phyloP scores from a whole-genome alignment of 257 asterid genomes.

The Petunia axillaris region DNA sequence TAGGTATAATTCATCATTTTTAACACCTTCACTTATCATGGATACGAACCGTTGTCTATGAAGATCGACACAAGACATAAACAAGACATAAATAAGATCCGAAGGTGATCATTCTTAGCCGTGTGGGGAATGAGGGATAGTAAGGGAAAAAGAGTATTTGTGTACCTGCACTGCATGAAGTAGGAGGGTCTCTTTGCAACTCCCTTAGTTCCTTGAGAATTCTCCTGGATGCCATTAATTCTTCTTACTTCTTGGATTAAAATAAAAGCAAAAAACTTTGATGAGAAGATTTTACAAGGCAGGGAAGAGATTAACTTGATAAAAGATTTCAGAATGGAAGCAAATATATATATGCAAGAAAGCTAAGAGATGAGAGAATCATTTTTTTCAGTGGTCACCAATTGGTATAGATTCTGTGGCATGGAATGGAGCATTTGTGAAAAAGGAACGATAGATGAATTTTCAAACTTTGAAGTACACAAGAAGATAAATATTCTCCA shows the following conservation, averaged over 20 bases:
- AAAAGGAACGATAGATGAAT: constrained; percentile 5
- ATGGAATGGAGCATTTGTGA: neutral
- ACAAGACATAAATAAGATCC: too few species aligned
- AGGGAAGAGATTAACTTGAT: neutral
- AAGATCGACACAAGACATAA: too few species aligned
- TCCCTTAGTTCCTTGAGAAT: constrained; percentile 33
- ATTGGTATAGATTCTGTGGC: constrained; percentile 22
- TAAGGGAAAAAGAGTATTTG: neutral
- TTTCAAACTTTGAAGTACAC: constrained; percentile 1
- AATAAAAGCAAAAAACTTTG: neutral
- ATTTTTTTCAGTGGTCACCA: constrained; percentile 13
- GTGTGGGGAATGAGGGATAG: too few species aligned
- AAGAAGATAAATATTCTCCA: neutral
- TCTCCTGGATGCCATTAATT: constrained; percentile 31
- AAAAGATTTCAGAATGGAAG: constrained; percentile 4
- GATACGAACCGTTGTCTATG: too few species aligned
- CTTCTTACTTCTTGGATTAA: neutral
- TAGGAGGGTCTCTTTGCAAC: constrained; percentile 36
- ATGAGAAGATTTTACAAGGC: neutral
- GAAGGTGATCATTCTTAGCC: too few species aligned
- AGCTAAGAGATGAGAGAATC: neutral
- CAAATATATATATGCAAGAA: constrained; percentile 21
- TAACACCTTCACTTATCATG: too few species aligned
- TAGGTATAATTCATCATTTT: too few species aligned
- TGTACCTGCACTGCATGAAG: constrained; percentile 33